phyloP scores from a whole-genome alignment of 2,329 filamentous ascomycete genomes.

The Aspergillus oerlinghausenensis region DNA sequence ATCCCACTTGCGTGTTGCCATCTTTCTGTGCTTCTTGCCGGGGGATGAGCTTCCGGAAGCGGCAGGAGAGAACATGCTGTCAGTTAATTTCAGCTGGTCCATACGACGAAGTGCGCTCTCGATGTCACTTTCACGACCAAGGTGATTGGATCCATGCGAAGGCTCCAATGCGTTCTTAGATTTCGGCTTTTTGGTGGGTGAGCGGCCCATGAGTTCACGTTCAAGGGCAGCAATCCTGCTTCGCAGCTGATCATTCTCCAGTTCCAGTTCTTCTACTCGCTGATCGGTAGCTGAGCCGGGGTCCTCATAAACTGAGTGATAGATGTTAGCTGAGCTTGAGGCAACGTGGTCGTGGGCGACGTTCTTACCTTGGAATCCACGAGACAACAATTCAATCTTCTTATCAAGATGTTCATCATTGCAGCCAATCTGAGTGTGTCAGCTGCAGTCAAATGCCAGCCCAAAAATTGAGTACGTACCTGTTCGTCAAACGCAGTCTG shows the following conservation, averaged over 20 bases:
- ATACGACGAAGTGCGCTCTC: constrained; percentile 37
- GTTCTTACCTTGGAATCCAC: constrained; percentile 46
- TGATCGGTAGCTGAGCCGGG: constrained; percentile 52
- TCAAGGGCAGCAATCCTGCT: constrained; percentile 61
- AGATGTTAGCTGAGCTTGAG: constrained; percentile 14
- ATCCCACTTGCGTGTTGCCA: constrained; percentile 46
- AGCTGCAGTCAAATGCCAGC: constrained; percentile 4
- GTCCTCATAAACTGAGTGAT: constrained; percentile 41
- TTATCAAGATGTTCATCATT: constrained; percentile 81
- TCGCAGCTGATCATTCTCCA: constrained; percentile 66
- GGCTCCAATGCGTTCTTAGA: constrained; percentile 26
- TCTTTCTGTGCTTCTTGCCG: constrained; percentile 40
- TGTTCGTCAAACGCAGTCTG: constrained; percentile 73
- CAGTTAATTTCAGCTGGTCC: constrained; percentile 36
- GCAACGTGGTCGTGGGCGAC: not conserved
- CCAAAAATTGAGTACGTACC: constrained; percentile 32
- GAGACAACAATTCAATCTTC: constrained; percentile 72
- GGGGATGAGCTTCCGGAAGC: constrained; percentile 23
- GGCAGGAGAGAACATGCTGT: constrained; percentile 27
- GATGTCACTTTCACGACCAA: constrained; percentile 36
- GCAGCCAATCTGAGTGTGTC: constrained; percentile 51
- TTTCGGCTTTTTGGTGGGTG: constrained; percentile 54
- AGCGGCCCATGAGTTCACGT: constrained; percentile 60
- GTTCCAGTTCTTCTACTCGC: constrained; percentile 59
- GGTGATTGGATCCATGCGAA: constrained; percentile 25